phyloP scores from a whole-genome alignment of 2,329 filamentous ascomycete species.

The Fusarium robinianum region DNA sequence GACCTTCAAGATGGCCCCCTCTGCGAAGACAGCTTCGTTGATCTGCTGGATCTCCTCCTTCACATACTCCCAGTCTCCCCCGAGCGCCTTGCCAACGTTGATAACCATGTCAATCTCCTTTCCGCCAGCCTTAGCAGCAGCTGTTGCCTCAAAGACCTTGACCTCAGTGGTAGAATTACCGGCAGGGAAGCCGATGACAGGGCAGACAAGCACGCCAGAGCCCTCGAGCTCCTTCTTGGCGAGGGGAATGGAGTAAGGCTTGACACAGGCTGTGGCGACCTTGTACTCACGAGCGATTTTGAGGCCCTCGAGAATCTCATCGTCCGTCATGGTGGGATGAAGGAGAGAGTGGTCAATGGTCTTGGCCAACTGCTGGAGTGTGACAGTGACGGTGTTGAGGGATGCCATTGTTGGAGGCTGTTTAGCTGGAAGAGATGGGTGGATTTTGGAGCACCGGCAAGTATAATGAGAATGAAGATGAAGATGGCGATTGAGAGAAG shows the following conservation, averaged over 20 bases:
- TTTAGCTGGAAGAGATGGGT: too few species aligned
- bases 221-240: conserved; percentile 54
- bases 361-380: conserved; percentile 53
- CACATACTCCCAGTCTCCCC: conserved; percentile 62
- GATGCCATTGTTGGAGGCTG: too few species aligned
- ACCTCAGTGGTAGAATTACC: conserved; percentile 58
- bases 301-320: conserved; percentile 55
- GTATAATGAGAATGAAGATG: too few species aligned
- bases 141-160: conserved; percentile 58
- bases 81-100: conserved; percentile 62
- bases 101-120: conserved; percentile 65
- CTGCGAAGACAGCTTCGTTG: conserved; percentile 51
- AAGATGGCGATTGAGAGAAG: too few species aligned
- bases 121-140: conserved; percentile 53
- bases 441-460: too few species aligned
- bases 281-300: conserved; percentile 50
- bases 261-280: conserved; percentile 62
- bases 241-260: conserved; percentile 58
- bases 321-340: conserved; percentile 64
- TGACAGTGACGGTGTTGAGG: conserved; percentile 44
- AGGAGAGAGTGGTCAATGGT: conserved; percentile 66
- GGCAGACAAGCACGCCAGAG: conserved; percentile 55
- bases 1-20: conserved; percentile 58
- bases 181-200: conserved; percentile 65
- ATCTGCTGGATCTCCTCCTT: conserved; percentile 54